Conservation (phyloP, 345 rosid genomes). For the Mallotus nudiflorus region DNA sequence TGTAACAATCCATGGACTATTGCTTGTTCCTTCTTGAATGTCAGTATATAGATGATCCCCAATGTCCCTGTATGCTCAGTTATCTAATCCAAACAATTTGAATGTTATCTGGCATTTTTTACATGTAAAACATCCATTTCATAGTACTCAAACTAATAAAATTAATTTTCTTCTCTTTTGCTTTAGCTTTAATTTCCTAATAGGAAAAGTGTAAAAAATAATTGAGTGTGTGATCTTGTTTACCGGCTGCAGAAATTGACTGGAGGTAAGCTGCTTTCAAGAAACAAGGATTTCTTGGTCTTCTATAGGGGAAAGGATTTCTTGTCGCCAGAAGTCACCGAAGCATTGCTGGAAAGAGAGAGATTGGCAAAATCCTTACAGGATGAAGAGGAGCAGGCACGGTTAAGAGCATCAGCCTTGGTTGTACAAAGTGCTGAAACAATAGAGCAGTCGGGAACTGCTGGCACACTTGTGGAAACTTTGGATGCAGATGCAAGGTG, state of each 20-base stretch:
- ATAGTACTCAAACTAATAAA: neutral
- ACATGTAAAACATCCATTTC: neutral
- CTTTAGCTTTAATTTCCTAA: neutral
- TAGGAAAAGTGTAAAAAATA: slow-evolving; percentile 10
- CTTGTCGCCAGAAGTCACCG: slow-evolving; percentile 69
- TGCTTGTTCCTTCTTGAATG: neutral
- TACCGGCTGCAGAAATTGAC: slow-evolving; percentile 73
- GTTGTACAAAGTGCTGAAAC: slow-evolving; percentile 40
- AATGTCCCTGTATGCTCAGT: neutral
- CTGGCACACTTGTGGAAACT: slow-evolving; percentile 90
- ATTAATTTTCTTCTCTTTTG: neutral
- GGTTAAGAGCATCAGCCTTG: slow-evolving; percentile 66
- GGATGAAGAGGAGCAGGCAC: slow-evolving; percentile 83
- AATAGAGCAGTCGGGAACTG: slow-evolving; percentile 44
- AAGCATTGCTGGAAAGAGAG: slow-evolving; percentile 80
- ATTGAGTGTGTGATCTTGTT: slow-evolving; percentile 18
- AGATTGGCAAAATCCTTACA: slow-evolving; percentile 62
- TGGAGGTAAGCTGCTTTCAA: slow-evolving; percentile 76
- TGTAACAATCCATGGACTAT: neutral
- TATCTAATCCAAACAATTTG: neutral
- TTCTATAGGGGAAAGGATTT: slow-evolving; percentile 92
- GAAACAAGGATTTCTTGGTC: slow-evolving; percentile 91
- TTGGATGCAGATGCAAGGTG: slow-evolving; percentile 76
- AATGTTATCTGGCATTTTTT: neutral
- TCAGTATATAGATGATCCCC: neutral